Evolutionary conservation across 2,329 filamentous ascomycete species (phyloP).

Genomic region (Aspergillus neoniger): DNA sequence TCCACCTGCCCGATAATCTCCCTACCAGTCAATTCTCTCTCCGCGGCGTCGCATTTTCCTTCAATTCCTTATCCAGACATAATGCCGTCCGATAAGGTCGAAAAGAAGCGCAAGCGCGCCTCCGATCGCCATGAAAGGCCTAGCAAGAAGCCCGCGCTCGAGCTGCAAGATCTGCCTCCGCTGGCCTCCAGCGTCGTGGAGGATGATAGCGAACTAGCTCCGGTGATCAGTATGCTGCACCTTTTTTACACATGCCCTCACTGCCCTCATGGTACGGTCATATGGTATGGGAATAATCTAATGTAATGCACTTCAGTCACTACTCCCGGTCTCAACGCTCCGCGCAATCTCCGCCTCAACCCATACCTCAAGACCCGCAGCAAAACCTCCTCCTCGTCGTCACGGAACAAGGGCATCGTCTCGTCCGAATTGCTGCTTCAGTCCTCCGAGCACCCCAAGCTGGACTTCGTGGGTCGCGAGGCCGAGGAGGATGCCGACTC

Average conservation of each 20-base stretch:
- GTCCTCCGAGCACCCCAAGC: slow-evolving; percentile 60
- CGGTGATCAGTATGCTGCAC: slow-evolving; percentile 50
- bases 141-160: slow-evolving; percentile 51
- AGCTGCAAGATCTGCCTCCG: slow-evolving; percentile 38
- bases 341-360: slow-evolving; percentile 33
- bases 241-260: background rate
- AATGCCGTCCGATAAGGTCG: slow-evolving; percentile 39
- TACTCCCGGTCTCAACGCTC: slow-evolving; percentile 37
- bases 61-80: slow-evolving; percentile 1
- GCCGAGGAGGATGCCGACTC: slow-evolving; percentile 54
- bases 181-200: slow-evolving; percentile 50
- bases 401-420: slow-evolving; percentile 39
- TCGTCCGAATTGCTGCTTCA: slow-evolving; percentile 59
- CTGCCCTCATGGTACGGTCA: background rate
- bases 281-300: background rate
- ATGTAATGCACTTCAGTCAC: slow-evolving; percentile 26
- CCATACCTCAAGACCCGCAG: slow-evolving; percentile 55
- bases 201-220: slow-evolving; percentile 50
- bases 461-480: slow-evolving; percentile 60
- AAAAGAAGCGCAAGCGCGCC: slow-evolving; percentile 56
- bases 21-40: slow-evolving; percentile 3
- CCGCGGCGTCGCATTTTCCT: background rate
- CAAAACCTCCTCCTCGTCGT: slow-evolving; percentile 32
- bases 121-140: slow-evolving; percentile 47
- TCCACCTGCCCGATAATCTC: slow-evolving; percentile 11